Conservation (phyloP, 176 grass and related monocot genomes). For the Urochloa ruziziensis region DNA sequence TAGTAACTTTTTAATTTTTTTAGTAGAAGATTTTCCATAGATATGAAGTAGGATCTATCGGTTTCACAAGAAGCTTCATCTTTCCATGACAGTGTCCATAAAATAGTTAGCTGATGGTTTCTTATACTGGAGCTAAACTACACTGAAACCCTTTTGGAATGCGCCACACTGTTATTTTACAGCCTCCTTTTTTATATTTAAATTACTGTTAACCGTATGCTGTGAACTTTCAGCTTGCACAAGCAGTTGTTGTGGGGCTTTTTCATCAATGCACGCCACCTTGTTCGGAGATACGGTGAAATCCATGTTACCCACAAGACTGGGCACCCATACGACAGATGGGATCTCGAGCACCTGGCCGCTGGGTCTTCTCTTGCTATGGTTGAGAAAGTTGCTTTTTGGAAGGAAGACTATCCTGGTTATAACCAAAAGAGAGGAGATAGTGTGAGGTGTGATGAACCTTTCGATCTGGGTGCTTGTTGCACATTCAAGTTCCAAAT, state of each 20-base stretch:
- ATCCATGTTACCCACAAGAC: conserved; percentile 57
- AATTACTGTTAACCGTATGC: neutral
- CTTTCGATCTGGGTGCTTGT: conserved; percentile 28
- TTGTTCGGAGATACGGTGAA: conserved; percentile 47
- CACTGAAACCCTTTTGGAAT: neutral
- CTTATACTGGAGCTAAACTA: neutral
- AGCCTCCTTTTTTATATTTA: neutral
- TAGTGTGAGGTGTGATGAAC: conserved; percentile 6
- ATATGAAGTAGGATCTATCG: neutral
- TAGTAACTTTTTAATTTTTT: neutral
- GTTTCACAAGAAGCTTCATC: neutral
- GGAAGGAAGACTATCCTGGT: conserved; percentile 44
- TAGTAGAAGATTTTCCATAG: neutral
- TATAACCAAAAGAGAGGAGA: conserved; percentile 64
- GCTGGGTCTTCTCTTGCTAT: conserved; percentile 29
- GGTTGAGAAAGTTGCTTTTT: conserved; percentile 31
- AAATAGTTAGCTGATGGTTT: neutral
- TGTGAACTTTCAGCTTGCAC: conserved; percentile 36
- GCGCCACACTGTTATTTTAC: neutral
- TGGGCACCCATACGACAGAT: conserved; percentile 9
- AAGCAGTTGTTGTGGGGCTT: conserved; percentile 34
- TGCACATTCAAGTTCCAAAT: conserved; percentile 44
- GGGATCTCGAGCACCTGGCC: conserved; percentile 48
- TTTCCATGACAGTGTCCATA: neutral
- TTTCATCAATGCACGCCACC: conserved; percentile 42